A percentile compares a stretch with the other conserved stretches of the same genome.
Conservation (phyloP, 1,284 basidiomycete species). For the Vanrija humicola region DNA sequence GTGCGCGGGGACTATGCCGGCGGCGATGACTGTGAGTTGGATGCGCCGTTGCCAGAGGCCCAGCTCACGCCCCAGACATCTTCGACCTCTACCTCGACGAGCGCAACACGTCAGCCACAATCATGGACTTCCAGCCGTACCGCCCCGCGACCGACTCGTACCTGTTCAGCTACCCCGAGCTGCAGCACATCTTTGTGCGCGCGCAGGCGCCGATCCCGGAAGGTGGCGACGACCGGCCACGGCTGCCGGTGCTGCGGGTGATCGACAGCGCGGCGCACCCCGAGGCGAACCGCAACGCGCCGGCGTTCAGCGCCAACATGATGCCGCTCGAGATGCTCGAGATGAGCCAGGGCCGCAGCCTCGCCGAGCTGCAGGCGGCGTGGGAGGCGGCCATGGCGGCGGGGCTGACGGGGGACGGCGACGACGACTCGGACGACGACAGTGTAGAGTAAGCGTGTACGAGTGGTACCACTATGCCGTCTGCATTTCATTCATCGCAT, state of each 20-base stretch:
- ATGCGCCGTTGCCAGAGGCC: too few relatives aligned
- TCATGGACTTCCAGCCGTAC: conserved; percentile 90
- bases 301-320: conserved; percentile 83
- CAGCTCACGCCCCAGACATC: conserved; percentile 56
- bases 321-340: conserved; percentile 81
- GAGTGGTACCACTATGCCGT: too few relatives aligned
- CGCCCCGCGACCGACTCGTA: conserved; percentile 78
- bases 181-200: conserved; percentile 49
- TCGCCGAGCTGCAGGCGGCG: conserved; percentile 62
- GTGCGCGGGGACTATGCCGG: conserved; percentile 61
- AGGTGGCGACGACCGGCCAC: background rate
- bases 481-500: too few relatives aligned
- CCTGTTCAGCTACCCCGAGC: conserved; percentile 77
- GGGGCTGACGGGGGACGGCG: background rate
- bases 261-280: conserved; percentile 70
- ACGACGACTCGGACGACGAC: background rate
- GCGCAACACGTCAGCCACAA: conserved; percentile 65
- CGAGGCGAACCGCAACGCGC: conserved; percentile 61
- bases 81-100: conserved; percentile 86
- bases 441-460: background rate
- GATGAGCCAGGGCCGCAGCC: conserved; percentile 66
- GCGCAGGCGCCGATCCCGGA: background rate
- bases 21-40: conserved; percentile 63
- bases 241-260: conserved; percentile 59
- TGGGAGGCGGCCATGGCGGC: conserved; percentile 34